Conservation (phyloP, 345 rosid genomes). For the Odontarrhena argentea region DNA sequence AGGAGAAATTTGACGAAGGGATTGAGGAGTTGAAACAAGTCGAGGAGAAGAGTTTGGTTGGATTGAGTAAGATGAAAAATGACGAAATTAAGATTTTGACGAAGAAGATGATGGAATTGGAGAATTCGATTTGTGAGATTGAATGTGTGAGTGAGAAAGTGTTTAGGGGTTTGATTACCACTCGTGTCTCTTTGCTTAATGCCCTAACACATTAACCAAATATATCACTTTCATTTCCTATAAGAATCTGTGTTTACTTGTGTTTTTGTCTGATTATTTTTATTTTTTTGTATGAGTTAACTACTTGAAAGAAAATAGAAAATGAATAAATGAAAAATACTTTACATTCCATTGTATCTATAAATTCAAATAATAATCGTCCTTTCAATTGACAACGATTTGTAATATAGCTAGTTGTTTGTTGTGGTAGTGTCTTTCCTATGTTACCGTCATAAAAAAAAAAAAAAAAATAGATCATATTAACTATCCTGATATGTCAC, state of each 20-base stretch:
- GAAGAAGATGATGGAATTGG: conserved; percentile 43
- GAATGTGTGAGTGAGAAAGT: conserved; percentile 44
- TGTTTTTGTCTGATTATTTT: conserved; percentile 30
- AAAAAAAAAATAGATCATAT: no score
- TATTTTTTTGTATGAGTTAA: conserved; percentile 31
- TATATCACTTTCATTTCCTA: not conserved
- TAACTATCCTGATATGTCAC: no score
- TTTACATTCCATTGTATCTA: conserved; percentile 3
- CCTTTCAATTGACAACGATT: no score
- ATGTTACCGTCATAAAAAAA: no score
- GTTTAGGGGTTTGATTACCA: conserved; percentile 44
- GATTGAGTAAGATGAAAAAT: conserved; percentile 37
- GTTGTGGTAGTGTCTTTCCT: no score
- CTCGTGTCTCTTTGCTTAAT: conserved; percentile 45
- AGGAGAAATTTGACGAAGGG: conserved; percentile 24
- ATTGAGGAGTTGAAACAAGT: conserved; percentile 40
- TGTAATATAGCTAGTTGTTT: no score
- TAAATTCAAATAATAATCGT: not conserved
- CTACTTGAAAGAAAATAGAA: conserved; percentile 28
- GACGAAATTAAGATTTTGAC: conserved; percentile 39
- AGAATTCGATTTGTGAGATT: conserved; percentile 34
- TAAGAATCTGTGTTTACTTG: conserved; percentile 6
- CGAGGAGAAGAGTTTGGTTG: conserved; percentile 37
- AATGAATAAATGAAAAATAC: conserved; percentile 4
- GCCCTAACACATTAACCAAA: conserved; percentile 37